Evolutionary conservation across 345 rosid species (phyloP).

Genomic region (Murraya koenigii): DNA sequence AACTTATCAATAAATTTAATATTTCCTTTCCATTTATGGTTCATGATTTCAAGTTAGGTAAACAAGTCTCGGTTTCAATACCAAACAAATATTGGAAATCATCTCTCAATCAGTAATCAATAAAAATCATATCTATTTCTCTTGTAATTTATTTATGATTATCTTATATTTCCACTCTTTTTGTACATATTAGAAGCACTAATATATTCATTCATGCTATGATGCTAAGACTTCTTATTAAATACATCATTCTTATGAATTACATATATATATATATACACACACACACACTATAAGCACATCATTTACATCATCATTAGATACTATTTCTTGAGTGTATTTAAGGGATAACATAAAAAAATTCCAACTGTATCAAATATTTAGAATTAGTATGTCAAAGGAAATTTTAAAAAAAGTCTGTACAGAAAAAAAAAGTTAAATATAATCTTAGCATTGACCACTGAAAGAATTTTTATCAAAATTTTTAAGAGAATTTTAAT

Average conservation of each 20-base stretch:
- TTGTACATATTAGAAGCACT: not conserved
- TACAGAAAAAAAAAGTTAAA: no score
- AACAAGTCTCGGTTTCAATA: not conserved
- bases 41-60: slow-evolving; percentile 5
- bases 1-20: not conserved
- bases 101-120: not conserved
- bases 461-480: not conserved
- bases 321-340: not conserved
- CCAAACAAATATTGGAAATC: not conserved
- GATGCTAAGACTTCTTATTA: not conserved
- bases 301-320: not conserved
- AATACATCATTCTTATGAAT: not conserved
- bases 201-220: not conserved
- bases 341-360: not conserved
- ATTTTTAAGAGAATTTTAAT: no score
- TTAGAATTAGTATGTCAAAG: not conserved
- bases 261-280: not conserved
- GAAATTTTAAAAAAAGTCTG: no score
- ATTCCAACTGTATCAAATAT: not conserved
- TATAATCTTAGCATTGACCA: not conserved
- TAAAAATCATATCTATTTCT: not conserved
- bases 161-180: not conserved
- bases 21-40: not conserved
- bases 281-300: no score
- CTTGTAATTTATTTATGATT: not conserved